phyloP scores from a whole-genome alignment of 257 asterid species.

The Echites panduratus region DNA sequence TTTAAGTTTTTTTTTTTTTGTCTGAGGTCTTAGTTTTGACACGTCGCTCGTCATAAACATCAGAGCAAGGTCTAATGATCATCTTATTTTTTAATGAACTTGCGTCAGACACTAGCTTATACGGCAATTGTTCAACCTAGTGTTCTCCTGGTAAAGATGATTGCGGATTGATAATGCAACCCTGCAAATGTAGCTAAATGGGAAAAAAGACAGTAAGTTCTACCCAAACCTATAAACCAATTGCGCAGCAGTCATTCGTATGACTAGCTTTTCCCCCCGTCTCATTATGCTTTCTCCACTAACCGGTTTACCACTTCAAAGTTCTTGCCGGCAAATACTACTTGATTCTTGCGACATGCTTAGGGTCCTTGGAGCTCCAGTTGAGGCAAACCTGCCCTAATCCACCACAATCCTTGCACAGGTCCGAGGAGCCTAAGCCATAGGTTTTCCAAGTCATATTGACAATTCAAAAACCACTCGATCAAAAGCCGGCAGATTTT shows the following conservation, averaged over 20 bases:
- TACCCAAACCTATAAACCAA: not conserved
- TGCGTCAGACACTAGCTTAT: not conserved
- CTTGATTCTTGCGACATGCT: no score
- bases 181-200: no score
- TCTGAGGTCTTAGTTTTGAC: no score
- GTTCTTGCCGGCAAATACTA: not conserved
- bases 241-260: not conserved
- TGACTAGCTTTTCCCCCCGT: not conserved
- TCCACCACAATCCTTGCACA: not conserved
- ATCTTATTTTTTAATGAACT: no score
- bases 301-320: not conserved
- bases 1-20: no score
- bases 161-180: no score
- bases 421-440: not conserved
- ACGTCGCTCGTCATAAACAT: no score
- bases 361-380: not conserved
- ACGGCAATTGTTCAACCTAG: not conserved
- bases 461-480: not conserved
- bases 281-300: not conserved
- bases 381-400: no score
- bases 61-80: no score
- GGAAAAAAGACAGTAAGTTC: not conserved
- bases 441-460: not conserved
- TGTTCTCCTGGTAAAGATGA: not conserved
- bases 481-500: not conserved